Base-by-base conservation (phyloP, 2,329 filamentous ascomycete species). In the Colletotrichum simmondsii region DNA sequence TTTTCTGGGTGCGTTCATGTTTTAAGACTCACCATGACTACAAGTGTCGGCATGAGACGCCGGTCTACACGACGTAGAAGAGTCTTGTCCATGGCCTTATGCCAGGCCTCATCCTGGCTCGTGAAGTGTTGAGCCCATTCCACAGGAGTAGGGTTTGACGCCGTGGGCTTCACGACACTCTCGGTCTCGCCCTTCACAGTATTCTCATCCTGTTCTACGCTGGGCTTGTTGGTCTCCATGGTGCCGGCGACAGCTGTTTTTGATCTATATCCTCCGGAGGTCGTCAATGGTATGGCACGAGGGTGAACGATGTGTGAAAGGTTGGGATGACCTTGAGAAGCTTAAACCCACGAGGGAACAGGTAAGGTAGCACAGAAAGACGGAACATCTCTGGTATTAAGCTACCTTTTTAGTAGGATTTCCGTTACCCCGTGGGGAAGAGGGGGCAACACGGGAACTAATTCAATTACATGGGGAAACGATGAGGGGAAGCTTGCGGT, bases 41-140 rank as follows among this genome's bases (percentile, higher is more conserved):
- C 80, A 68, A 87, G 61, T 3, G 60, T 83, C 3, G 89, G 88
- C 52, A 90, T 83, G 1, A 91, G 80, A 28, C 84, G 85, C 2
- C 82, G 24, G 74, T 91, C 89, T 19, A 90, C 82, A 75, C 89
- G 90, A 22, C 86, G 82, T 37, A 90, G 77, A 4, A 87, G 76
- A 3, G 32, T 26, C 61, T 73, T 72, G 49, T 73, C 74, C 37
- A 61, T 65, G 12, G 32, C 49, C 26, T 61, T 65, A 35, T 73
- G 71, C 71, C 71, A 73, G 10, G 66, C 46, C 60, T 73, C 66
- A 28, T 61, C 67, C 49, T 71, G 71, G 28, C 24, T 26, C 4
- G 56, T 30, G 16, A 73, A 73, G 30, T 53, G 67, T 28, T 58
- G 54, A n/a, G 60, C 67, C 71, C 71, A 73, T 65, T 73, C 71